Conservation (phyloP, 331 rosid genomes). For the Quercus tomentella region DNA sequence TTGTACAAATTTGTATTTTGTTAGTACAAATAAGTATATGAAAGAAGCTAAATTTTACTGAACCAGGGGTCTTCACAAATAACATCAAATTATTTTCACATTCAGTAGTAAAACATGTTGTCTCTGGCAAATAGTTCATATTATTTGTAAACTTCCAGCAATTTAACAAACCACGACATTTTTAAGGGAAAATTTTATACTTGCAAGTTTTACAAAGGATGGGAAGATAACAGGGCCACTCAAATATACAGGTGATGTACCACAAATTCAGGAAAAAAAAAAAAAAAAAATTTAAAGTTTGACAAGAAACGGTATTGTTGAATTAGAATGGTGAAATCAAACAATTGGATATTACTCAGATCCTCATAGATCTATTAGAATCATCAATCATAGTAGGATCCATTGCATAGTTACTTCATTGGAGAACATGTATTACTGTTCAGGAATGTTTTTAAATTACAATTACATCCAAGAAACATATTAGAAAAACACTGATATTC, state of each 20-base stretch:
- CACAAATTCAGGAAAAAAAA: too few relatives aligned
- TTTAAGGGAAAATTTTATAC: neutral
- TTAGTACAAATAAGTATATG: too few relatives aligned
- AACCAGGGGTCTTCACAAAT: too few relatives aligned
- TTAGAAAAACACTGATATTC: neutral
- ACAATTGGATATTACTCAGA: neutral
- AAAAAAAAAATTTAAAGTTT: neutral
- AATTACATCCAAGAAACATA: neutral
- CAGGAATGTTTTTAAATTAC: neutral
- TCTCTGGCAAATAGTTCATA: too few relatives aligned
- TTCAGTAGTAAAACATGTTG: too few relatives aligned
- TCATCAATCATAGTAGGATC: neutral
- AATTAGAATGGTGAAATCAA: neutral
- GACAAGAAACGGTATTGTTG: neutral
- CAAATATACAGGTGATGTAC: neutral
- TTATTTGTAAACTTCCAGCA: neutral
- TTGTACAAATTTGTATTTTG: too few relatives aligned
- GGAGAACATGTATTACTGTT: neutral
- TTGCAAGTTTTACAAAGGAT: neutral
- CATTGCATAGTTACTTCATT: neutral
- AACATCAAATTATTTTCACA: too few relatives aligned
- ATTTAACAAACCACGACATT: neutral
- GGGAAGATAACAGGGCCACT: neutral
- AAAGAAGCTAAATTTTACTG: too few relatives aligned
- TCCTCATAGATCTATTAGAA: neutral